Conservation (phyloP, 192 early-diverging fungal species). For the Umbelopsis sp. region DNA sequence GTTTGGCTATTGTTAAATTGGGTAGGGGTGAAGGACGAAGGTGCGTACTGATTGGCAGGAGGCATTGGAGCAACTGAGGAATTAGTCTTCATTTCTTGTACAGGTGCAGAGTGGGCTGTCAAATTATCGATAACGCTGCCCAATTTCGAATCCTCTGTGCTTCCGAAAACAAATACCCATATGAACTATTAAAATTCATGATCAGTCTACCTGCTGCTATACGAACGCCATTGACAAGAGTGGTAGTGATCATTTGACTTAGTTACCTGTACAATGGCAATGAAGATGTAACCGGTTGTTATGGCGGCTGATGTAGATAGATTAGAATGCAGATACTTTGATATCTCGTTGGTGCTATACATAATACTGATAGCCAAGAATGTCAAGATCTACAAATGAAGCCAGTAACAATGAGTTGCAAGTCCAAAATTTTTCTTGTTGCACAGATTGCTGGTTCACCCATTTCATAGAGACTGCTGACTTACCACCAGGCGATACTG, state of each 20-base stretch:
- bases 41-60: constrained; percentile 29
- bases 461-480: not conserved
- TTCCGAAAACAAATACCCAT: constrained; percentile 26
- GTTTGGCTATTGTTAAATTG: constrained; percentile 3
- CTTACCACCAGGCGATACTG: constrained; percentile 21
- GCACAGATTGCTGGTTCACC: not conserved
- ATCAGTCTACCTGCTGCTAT: not conserved
- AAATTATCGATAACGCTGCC: constrained; percentile 42
- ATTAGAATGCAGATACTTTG: constrained; percentile 15
- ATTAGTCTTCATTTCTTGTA: constrained; percentile 29
- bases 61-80: constrained; percentile 45
- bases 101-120: constrained; percentile 37
- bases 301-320: constrained; percentile 16
- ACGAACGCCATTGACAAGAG: not conserved
- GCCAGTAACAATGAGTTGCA: not conserved
- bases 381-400: constrained; percentile 20
- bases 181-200: constrained; percentile 17
- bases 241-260: not conserved
- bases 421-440: not conserved
- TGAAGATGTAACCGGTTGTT: constrained; percentile 29
- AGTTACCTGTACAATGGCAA: constrained; percentile 22
- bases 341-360: constrained; percentile 25
- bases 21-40: constrained; percentile 29
- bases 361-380: constrained; percentile 26
- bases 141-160: constrained; percentile 23